A percentile compares a stretch with the other conserved stretches of the same genome.
Evolutionary conservation across 805 yeast genomes (phyloP).

Genomic region (Naumovozyma castellii): DNA sequence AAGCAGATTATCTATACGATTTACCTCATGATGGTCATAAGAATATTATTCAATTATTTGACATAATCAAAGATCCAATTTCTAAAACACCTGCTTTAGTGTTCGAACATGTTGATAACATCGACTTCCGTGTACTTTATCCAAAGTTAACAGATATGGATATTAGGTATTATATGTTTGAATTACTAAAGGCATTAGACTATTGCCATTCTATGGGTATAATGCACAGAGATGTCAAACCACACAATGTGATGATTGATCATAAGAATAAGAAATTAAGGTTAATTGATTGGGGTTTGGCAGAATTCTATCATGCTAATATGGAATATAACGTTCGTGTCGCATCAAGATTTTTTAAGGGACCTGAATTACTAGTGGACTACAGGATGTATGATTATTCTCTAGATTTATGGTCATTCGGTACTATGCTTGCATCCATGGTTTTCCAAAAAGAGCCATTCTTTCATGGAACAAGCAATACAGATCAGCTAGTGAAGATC

Average conservation of each 20-base stretch:
- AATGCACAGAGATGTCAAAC: constrained; percentile 93
- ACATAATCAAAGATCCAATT: constrained; percentile 72
- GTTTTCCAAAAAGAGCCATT: constrained; percentile 86
- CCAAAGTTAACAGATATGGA: constrained; percentile 68
- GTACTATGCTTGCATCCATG: constrained; percentile 86
- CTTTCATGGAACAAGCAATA: constrained; percentile 83
- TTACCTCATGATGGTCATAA: constrained; percentile 37
- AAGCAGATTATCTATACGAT: constrained; percentile 21
- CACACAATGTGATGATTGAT: constrained; percentile 93
- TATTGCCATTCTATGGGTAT: constrained; percentile 91
- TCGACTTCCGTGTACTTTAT: constrained; percentile 73
- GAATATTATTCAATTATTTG: constrained; percentile 66
- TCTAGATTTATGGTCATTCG: constrained; percentile 87
- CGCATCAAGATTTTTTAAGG: constrained; percentile 87
- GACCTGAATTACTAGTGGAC: constrained; percentile 84
- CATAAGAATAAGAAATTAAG: constrained; percentile 60
- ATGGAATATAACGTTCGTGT: constrained; percentile 88
- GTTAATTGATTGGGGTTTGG: constrained; percentile 91
- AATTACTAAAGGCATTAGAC: constrained; percentile 74
- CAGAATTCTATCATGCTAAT: constrained; percentile 86
- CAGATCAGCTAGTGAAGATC: constrained; percentile 84
- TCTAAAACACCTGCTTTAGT: constrained; percentile 79
- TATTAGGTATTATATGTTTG: constrained; percentile 73
- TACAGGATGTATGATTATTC: constrained; percentile 85
- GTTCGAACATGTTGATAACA: constrained; percentile 75